Conservation (phyloP, 495 filamentous ascomycete species). For the Patellaria atrata region DNA sequence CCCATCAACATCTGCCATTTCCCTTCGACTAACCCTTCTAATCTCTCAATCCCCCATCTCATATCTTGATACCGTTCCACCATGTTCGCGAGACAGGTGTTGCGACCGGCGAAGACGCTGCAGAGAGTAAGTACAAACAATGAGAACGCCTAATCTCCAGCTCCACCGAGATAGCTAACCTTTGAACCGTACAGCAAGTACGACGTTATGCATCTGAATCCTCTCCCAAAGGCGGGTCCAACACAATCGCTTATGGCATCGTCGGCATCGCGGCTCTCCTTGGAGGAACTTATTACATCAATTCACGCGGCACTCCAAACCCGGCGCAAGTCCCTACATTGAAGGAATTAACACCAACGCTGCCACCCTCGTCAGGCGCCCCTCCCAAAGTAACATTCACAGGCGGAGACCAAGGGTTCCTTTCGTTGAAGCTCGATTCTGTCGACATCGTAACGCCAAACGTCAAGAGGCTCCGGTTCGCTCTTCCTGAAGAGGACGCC, state of each 20-base stretch:
- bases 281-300: slow-evolving; percentile 21
- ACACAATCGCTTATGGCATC: slow-evolving; percentile 16
- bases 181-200: slow-evolving; percentile 22
- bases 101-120: slow-evolving; percentile 20
- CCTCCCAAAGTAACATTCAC: slow-evolving; percentile 47
- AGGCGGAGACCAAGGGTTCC: slow-evolving; percentile 76
- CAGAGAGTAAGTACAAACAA: slow-evolving; percentile 14
- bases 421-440: slow-evolving; percentile 64
- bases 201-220: slow-evolving; percentile 29
- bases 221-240: slow-evolving; percentile 16
- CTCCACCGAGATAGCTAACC: slow-evolving; percentile 5
- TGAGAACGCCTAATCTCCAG: slow-evolving; percentile 6
- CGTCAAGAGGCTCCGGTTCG: slow-evolving; percentile 76
- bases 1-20: no score
- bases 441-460: slow-evolving; percentile 71
- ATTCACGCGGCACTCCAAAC: slow-evolving; percentile 3
- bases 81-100: slow-evolving; percentile 23
- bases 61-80: neutral
- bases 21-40: no score
- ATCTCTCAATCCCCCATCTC: no score
- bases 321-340: slow-evolving; percentile 9
- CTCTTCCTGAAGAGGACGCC: slow-evolving; percentile 66
- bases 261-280: slow-evolving; percentile 15
- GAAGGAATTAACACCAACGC: slow-evolving; percentile 14
- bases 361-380: slow-evolving; percentile 6